Evolutionary conservation across 257 asterid species (phyloP).

Genomic region (Rehmannia glutinosa): DNA sequence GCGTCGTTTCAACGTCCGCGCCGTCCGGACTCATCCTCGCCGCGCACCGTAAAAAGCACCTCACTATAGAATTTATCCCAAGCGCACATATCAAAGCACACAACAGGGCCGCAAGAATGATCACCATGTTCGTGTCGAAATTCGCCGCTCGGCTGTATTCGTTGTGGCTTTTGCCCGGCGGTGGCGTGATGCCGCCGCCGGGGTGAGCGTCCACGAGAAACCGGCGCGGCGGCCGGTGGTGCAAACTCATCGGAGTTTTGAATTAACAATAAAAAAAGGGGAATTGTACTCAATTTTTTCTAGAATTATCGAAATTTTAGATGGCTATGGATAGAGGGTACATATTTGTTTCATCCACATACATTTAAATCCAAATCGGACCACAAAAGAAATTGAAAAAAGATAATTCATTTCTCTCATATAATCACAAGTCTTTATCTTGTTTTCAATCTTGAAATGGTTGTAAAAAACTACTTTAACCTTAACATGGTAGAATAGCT

Average conservation of each 20-base stretch:
- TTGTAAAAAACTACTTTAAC: background rate
- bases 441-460: background rate
- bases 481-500: background rate
- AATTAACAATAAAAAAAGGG: background rate
- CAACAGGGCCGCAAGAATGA: slow-evolving; percentile 63
- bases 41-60: slow-evolving; percentile 53
- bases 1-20: slow-evolving; percentile 19
- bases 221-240: slow-evolving; percentile 38
- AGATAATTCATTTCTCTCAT: slow-evolving; percentile 35
- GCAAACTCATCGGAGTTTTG: slow-evolving; percentile 27
- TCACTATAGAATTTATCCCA: slow-evolving; percentile 55
- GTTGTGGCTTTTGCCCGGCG: slow-evolving; percentile 17
- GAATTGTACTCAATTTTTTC: background rate
- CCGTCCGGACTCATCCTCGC: slow-evolving; percentile 30
- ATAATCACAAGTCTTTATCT: slow-evolving; percentile 4
- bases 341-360: slow-evolving; percentile 11
- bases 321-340: background rate
- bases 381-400: slow-evolving; percentile 50
- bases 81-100: slow-evolving; percentile 72
- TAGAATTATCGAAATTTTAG: too few species aligned
- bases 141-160: slow-evolving; percentile 46
- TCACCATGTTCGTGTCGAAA: slow-evolving; percentile 71
- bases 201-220: slow-evolving; percentile 29
- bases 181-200: slow-evolving; percentile 25
- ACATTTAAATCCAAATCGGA: slow-evolving; percentile 34